Evolutionary conservation across 2,329 filamentous ascomycete genomes (phyloP).

Genomic region (Coleophoma crateriformis): DNA sequence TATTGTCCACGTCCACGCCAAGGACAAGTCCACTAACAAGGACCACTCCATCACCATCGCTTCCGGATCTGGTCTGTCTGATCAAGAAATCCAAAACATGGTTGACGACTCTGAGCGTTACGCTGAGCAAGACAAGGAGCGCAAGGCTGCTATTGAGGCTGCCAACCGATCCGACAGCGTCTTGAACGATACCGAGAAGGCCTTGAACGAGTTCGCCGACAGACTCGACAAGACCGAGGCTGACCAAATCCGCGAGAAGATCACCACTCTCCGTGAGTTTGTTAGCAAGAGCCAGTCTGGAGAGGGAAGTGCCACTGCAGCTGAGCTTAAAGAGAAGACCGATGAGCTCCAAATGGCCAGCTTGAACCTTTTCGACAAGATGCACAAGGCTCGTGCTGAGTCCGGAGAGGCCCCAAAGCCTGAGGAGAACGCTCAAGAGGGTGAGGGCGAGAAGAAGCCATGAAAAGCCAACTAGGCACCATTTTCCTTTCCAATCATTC

Average conservation of each 20-base stretch:
- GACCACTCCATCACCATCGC: conserved; percentile 99
- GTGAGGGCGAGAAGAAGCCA: conserved; percentile 75
- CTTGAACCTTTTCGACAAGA: conserved; percentile 98
- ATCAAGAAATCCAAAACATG: conserved; percentile 94
- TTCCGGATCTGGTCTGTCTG: conserved; percentile 92
- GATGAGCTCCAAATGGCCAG: conserved; percentile 95
- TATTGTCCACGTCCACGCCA: conserved; percentile 95
- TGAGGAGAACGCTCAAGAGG: conserved; percentile 47
- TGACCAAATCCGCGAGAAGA: conserved; percentile 92
- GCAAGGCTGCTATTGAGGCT: conserved; percentile 90
- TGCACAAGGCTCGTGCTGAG: conserved; percentile 91
- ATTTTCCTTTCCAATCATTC: conserved; percentile 18
- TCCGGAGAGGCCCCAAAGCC: conserved; percentile 46
- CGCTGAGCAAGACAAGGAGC: conserved; percentile 90
- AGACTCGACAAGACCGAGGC: conserved; percentile 96
- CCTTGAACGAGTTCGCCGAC: conserved; percentile 92
- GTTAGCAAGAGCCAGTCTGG: conserved; percentile 92
- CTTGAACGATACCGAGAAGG: conserved; percentile 96
- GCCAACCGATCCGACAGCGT: conserved; percentile 97
- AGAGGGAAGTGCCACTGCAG: conserved; percentile 78
- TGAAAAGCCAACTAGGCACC: conserved; percentile 33
- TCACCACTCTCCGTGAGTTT: conserved; percentile 76
- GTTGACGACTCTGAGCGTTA: conserved; percentile 97
- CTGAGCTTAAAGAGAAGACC: conserved; percentile 97
- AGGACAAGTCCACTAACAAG: conserved; percentile 99